A percentile compares a stretch with the other conserved stretches of the same genome.
Conservation (phyloP, 2,329 filamentous ascomycete genomes). For the Orbilia oligospora region DNA sequence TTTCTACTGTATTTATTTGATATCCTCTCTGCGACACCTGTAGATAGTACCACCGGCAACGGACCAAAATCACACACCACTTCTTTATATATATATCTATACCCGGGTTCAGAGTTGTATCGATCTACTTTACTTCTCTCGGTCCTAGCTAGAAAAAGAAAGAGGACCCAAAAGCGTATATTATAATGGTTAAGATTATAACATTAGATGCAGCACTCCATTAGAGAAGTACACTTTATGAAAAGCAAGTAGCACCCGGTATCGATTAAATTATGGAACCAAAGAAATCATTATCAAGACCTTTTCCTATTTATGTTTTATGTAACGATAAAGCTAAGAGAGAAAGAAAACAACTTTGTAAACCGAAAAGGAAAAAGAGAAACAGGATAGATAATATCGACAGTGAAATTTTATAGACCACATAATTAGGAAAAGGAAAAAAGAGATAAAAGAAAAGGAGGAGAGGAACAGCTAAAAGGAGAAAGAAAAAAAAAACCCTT, state of each 20-base stretch:
- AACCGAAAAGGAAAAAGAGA: constrained; percentile 31
- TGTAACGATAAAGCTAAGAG: constrained; percentile 41
- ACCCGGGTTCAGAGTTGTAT: too few relatives aligned
- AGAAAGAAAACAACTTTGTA: constrained; percentile 36
- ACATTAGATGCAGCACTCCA: neutral
- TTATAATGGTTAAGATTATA: neutral
- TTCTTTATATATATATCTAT: neutral
- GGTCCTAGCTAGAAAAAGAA: too few relatives aligned
- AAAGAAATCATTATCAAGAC: constrained; percentile 25
- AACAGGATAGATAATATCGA: constrained; percentile 50
- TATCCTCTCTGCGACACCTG: constrained; percentile 46
- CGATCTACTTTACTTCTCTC: too few relatives aligned
- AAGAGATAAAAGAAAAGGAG: neutral
- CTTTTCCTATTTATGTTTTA: constrained; percentile 59
- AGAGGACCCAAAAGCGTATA: too few relatives aligned
- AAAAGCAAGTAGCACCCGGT: neutral
- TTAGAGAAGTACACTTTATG: neutral
- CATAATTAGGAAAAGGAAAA: constrained; percentile 38
- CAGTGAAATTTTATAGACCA: constrained; percentile 55
- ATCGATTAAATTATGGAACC: constrained; percentile 18
- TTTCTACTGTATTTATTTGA: constrained; percentile 26
- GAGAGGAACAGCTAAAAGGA: constrained; percentile 1
- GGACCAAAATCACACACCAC: constrained; percentile 4
- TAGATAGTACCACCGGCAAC: constrained; percentile 36
- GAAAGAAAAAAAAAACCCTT: constrained; percentile 35